Evolutionary conservation across 306 rosid genomes (phyloP).

Genomic region (Glycine soja): DNA sequence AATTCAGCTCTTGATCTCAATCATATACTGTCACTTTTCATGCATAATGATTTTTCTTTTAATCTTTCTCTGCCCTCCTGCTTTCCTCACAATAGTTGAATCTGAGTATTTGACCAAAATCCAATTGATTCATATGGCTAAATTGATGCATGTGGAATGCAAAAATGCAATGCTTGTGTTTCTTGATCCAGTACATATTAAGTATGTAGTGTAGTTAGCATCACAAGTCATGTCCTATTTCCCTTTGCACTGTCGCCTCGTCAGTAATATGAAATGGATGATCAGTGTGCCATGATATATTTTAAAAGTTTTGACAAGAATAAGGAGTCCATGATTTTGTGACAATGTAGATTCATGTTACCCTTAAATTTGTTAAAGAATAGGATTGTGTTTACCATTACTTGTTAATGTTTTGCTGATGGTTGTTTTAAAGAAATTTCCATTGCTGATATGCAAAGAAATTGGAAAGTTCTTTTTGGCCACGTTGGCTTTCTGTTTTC

Average conservation of each 20-base stretch:
- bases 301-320: not conserved
- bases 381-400: constrained; percentile 15
- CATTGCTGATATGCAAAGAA: constrained; percentile 10
- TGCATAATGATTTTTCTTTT: constrained; percentile 1
- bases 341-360: not conserved
- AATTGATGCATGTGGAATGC: constrained; percentile 27
- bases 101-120: not conserved
- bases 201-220: constrained; percentile 17
- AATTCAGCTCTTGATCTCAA: constrained; percentile 37
- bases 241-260: constrained; percentile 10
- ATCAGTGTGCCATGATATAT: not conserved
- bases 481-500: not conserved
- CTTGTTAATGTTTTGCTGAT: constrained; percentile 12
- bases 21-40: constrained; percentile 31
- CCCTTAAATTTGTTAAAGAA: not conserved
- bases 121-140: too few relatives aligned
- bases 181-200: constrained; percentile 25
- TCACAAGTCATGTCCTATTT: constrained; percentile 24
- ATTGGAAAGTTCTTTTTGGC: constrained; percentile 22
- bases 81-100: not conserved
- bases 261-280: constrained; percentile 21
- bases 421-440: constrained; percentile 24
- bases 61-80: not conserved
- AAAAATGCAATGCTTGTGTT: constrained; percentile 7
- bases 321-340: constrained; percentile 26